Base-by-base conservation (phyloP, 768 basidiomycete species). In the Ramaria rubella region DNA sequence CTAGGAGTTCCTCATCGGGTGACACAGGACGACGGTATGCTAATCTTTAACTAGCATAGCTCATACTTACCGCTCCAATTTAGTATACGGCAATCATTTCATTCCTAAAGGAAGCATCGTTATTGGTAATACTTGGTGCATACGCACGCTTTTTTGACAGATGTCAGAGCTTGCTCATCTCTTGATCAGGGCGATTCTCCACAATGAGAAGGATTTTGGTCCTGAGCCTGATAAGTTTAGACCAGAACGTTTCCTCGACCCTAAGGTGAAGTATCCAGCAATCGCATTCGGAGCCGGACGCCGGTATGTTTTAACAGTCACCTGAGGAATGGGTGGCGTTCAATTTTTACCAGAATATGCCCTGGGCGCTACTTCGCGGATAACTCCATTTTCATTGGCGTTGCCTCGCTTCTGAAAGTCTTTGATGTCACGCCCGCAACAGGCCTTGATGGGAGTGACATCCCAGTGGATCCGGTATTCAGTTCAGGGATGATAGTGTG, bases 231-330 rank as follows among this genome's bases (percentile, higher is more conserved):
- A 77, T 45, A 57, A 60, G 1, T 86, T 86, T 68, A 65, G 67
- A 34, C 84, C 83, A 0, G 79, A 81, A 33, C 75, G 84, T 3
- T 83, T 73, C 60, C 59, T 82, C 48, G 64, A 61, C 45, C 58
- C 55, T 27, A 24, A 26, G 14, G 54, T 55, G 1, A 55, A 55
- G 26, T 34, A 46, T 30, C 54, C 54, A 11, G 31, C 15, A 6
- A 42, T 31, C 3, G 43, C 54, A 12, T 55, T 55, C 26, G 54
- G 54, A 19, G 44, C 29, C 31, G 54, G 54, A 12, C 34, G 52
- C n/a, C 34, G 52, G 52, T 53, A 19, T 38, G 34, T 52, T 24
- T 38, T 38, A 11, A 38, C n/a, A n/a, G n/a, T n/a, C n/a, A n/a
- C n/a, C n/a, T 19, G 12, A 23, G 44, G 23, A 12, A 23, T 45